A percentile compares a stretch with the other conserved stretches of the same genome.
Evolutionary conservation across 208 protist species (phyloP).

Genomic region (Leishmania amazonensis): DNA sequence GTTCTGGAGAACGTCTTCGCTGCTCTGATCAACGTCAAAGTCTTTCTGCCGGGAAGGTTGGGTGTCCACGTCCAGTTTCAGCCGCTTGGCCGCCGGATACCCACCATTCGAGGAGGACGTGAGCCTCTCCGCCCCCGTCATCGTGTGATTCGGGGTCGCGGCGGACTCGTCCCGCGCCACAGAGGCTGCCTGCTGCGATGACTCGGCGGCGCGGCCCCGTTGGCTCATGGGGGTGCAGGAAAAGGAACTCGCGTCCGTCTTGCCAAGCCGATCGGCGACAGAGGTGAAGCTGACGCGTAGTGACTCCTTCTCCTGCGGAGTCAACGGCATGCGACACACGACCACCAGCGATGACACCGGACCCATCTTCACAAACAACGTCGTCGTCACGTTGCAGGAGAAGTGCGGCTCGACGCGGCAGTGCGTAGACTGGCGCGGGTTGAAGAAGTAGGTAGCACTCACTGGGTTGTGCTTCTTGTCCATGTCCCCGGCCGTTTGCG

Average conservation of each 20-base stretch:
- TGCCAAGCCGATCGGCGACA: slow-evolving; percentile 20
- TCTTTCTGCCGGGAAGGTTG: background rate
- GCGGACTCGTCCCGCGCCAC: background rate
- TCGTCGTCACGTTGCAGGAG: slow-evolving; percentile 27
- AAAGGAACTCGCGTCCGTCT: slow-evolving; percentile 19
- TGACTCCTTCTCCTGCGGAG: slow-evolving; percentile 15
- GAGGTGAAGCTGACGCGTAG: slow-evolving; percentile 20
- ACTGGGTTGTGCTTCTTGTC: slow-evolving; percentile 31
- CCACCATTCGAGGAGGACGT: background rate
- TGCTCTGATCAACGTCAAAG: background rate
- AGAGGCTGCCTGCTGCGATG: slow-evolving; percentile 9
- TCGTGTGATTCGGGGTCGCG: background rate
- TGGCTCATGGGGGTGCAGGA: slow-evolving; percentile 22
- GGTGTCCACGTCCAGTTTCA: slow-evolving; percentile 16
- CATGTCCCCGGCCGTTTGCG: slow-evolving; percentile 42
- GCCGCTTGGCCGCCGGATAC: slow-evolving; percentile 21
- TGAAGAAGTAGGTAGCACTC: slow-evolving; percentile 37
- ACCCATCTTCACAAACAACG: slow-evolving; percentile 11
- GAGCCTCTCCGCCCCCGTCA: background rate
- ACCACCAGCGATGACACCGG: slow-evolving; percentile 31
- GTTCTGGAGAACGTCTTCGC: background rate
- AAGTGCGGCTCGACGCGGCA: slow-evolving; percentile 25
- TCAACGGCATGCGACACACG: slow-evolving; percentile 41
- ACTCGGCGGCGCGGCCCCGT: background rate
- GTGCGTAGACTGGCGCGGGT: slow-evolving; percentile 34